Evolutionary conservation across 352 stramenopile species (phyloP), one percentile per base, ranked within the genome.

Genomic region (Globisporangium solare): DNA sequence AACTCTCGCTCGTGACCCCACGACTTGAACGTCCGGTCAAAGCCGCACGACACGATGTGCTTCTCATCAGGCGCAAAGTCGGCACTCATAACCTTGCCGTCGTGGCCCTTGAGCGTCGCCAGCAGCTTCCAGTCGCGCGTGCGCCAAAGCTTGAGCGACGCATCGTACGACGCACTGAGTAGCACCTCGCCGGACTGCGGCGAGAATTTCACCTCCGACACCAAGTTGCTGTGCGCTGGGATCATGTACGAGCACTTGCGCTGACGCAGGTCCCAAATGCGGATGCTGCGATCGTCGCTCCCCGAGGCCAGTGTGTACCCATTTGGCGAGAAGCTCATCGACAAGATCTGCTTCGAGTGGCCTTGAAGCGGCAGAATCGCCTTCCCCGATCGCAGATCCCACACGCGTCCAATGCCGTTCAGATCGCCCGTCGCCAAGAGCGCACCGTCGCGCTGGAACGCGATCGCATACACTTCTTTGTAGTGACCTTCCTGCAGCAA

Each of bases 401-500:
- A 99, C 27, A 98, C 76, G 24, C 96, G 88, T 2, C 91, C 88
- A 37, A 98, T 84, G 48, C 94, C 94, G 42, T 88, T 83, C 69
- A 98, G 87, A 66, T 99, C 96, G n/a, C 92, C 97, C 20, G 96
- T 98, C 11, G 90, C 80, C 32, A 77, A 81, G 2, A 99, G 75
- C 15, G 91, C 88, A 42, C 96, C 97, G 68, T 99, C 97, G 8
- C 70, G 75, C 69, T 99, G 97, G 72, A 98, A 98, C 14, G 89
- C 86, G 56, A 99, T 89, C 18, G 93, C 92, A 64, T 98, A 98
- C 27, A 97, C 85, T 61, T 98, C 92, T 59, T 87, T 91, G 62
- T 88, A 94, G 68, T 99, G 96, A 1, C 97, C 97, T 85, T 99
- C 97, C 67, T 99, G 97, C 14, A 99, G 60, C 37, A 99, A 65